Evolutionary conservation across 139 green algal genomes (phyloP).

Genomic region (Chlamydomonas applanata): DNA sequence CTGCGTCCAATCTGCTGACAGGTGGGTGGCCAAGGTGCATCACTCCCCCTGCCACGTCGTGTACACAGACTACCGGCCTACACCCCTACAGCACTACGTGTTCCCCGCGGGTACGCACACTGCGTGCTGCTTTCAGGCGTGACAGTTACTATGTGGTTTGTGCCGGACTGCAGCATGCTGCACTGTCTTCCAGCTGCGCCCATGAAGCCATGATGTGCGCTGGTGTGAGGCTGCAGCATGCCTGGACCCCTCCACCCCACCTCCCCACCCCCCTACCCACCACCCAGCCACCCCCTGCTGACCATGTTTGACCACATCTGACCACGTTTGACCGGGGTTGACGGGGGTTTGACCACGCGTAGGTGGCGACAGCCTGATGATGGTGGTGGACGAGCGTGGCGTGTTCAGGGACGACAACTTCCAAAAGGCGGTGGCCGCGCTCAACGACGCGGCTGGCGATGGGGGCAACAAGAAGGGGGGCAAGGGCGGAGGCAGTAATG

Average conservation of each 20-base stretch:
- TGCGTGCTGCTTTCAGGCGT: no score
- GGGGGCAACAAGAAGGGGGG: slow-evolving; percentile 4
- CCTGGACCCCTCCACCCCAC: no score
- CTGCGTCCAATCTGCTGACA: background rate
- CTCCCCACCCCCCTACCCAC: no score
- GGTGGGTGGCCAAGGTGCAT: slow-evolving; percentile 54
- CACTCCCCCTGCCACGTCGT: slow-evolving; percentile 90
- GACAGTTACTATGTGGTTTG: no score
- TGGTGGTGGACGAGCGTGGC: slow-evolving; percentile 61
- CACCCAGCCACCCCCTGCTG: no score
- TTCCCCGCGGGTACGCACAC: slow-evolving; percentile 60
- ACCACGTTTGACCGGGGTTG: no score
- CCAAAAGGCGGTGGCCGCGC: slow-evolving; percentile 35
- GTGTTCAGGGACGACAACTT: slow-evolving; percentile 62
- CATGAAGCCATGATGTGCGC: no score
- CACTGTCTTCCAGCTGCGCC: no score
- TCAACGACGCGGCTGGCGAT: slow-evolving; percentile 23
- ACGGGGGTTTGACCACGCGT: no score
- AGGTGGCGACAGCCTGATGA: slow-evolving; percentile 70
- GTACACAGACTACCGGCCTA: slow-evolving; percentile 92
- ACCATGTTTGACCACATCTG: no score
- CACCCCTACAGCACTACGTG: slow-evolving; percentile 92
- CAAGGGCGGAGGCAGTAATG: slow-evolving; percentile 1
- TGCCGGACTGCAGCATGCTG: no score
- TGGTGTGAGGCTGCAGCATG: no score